These are phyloP conservation scores for Metschnikowia orientalis DNA, from an alignment of 805 yeast genomes.

Conservation along the genomic window DNA sequence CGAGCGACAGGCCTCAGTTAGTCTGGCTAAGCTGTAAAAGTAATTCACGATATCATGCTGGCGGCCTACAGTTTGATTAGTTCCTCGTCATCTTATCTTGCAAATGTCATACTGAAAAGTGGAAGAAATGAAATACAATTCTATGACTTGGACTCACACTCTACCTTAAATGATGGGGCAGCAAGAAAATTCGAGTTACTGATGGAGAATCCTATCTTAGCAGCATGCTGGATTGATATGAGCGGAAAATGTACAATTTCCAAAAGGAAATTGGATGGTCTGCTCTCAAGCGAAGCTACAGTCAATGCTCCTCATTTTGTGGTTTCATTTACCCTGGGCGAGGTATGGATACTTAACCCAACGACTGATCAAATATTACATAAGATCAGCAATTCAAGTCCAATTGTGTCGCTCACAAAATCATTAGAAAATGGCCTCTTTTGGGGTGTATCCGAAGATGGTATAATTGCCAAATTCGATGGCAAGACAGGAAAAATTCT, in stretches of 20 bases:
- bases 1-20: neutral
- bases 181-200: slow-evolving; percentile 37
- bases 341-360: slow-evolving; percentile 43
- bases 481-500: too few species aligned
- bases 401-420: slow-evolving; percentile 16
- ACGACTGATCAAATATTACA: slow-evolving; percentile 34
- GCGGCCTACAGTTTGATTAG: slow-evolving; percentile 23
- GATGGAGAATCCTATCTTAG: slow-evolving; percentile 33
- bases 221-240: slow-evolving; percentile 34
- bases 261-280: slow-evolving; percentile 5
- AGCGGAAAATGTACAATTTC: slow-evolving; percentile 7
- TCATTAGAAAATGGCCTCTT: slow-evolving; percentile 15
- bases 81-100: slow-evolving; percentile 27
- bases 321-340: slow-evolving; percentile 33
- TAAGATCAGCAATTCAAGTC: slow-evolving; percentile 25
- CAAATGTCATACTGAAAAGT: slow-evolving; percentile 38
- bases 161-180: slow-evolving; percentile 15
- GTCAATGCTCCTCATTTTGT: slow-evolving; percentile 20
- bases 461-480: too few species aligned
- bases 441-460: too few species aligned
- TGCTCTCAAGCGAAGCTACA: slow-evolving; percentile 2
- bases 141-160: slow-evolving; percentile 19
- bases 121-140: slow-evolving; percentile 47
- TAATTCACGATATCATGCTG: slow-evolving; percentile 11
- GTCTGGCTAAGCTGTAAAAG: too few species aligned